Evolutionary conservation across 2,329 filamentous ascomycete species (phyloP).

Genomic region (Claviceps sp.): DNA sequence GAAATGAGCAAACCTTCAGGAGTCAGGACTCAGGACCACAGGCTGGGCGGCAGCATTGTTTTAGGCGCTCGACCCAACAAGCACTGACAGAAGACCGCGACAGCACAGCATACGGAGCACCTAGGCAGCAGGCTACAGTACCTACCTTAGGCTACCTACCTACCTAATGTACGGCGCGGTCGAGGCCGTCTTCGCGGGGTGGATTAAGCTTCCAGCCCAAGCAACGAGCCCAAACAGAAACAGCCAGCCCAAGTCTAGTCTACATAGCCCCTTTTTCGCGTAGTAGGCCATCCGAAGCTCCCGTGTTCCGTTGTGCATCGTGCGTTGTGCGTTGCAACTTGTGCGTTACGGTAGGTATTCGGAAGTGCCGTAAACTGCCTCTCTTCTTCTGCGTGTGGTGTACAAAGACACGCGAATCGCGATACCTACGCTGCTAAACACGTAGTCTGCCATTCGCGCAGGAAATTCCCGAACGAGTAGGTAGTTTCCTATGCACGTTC

Average conservation of each 20-base stretch:
- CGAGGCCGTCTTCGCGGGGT: not conserved
- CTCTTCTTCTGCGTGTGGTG: not conserved
- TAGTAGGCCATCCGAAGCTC: not conserved
- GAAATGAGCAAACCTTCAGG: no score
- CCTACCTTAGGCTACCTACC: no score
- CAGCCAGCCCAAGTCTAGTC: not conserved
- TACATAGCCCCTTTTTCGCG: not conserved
- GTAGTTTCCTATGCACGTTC: not conserved
- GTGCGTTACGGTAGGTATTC: not conserved
- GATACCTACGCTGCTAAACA: not conserved
- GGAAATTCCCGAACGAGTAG: not conserved
- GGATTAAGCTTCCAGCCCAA: not conserved
- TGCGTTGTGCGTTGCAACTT: no score
- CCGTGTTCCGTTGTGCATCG: no score
- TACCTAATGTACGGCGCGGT: no score
- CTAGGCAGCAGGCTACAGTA: no score
- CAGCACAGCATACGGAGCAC: no score
- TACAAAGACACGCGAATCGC: no score
- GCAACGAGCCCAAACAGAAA: not conserved
- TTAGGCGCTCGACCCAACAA: no score
- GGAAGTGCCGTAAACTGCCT: not conserved
- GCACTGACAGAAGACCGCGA: no score
- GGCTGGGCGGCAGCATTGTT: no score
- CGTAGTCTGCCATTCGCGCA: not conserved
- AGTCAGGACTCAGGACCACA: no score